Conservation (phyloP, 768 basidiomycete species). For the Naganishia vaughanmartiniae region DNA sequence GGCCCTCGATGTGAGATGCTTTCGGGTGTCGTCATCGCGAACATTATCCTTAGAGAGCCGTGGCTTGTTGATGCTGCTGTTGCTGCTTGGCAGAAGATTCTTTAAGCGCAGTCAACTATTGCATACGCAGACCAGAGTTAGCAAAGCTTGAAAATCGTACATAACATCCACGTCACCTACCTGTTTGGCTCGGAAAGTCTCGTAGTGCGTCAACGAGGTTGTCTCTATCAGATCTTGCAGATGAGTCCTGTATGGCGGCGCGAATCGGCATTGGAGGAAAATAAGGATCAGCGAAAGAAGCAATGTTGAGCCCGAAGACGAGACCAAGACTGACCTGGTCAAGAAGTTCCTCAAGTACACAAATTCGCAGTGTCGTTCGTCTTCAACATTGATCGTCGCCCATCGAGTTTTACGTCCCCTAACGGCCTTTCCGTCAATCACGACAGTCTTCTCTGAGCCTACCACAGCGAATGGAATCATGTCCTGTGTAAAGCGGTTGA, state of each 20-base stretch:
- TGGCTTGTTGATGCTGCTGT: slow-evolving; percentile 24
- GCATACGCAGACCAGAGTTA: neutral
- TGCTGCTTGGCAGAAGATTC: slow-evolving; percentile 66
- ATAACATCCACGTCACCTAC: slow-evolving; percentile 18
- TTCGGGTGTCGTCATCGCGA: neutral
- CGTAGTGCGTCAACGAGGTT: slow-evolving; percentile 97
- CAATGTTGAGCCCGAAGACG: neutral
- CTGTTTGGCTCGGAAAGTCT: slow-evolving; percentile 99
- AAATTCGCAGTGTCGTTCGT: slow-evolving; percentile 96
- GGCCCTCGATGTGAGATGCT: neutral
- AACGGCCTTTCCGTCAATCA: slow-evolving; percentile 92
- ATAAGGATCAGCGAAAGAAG: neutral
- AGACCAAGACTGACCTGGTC: slow-evolving; percentile 61
- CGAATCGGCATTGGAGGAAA: neutral
- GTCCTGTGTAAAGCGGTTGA: slow-evolving; percentile 57
- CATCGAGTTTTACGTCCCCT: slow-evolving; percentile 96
- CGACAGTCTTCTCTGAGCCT: slow-evolving; percentile 92
- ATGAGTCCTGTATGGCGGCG: slow-evolving; percentile 66
- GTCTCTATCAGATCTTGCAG: slow-evolving; percentile 98
- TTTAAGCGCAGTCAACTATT: slow-evolving; percentile 77
- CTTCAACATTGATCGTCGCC: slow-evolving; percentile 98
- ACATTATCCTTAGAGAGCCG: neutral
- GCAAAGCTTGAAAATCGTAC: neutral
- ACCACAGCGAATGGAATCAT: slow-evolving; percentile 97
- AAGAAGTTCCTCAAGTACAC: slow-evolving; percentile 95